Percentiles rank a stretch among this genome's conserved stretches.
Evolutionary conservation across 1,284 basidiomycete genomes (phyloP).

Genomic region (Blastosporella zonata): DNA sequence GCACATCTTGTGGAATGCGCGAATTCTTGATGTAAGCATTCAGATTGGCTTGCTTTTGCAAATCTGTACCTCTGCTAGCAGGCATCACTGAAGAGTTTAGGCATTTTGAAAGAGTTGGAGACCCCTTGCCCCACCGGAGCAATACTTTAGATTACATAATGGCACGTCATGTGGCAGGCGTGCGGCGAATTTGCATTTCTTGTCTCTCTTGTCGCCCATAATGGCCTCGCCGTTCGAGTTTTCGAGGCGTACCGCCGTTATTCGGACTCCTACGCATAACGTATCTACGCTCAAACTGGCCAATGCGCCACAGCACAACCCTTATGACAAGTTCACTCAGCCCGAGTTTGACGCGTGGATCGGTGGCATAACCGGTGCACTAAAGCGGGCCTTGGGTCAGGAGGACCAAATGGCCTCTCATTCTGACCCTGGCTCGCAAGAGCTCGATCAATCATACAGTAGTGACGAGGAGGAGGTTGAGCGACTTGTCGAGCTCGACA

Average conservation of each 20-base stretch:
- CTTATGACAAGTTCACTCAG: conserved; percentile 67
- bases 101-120: background rate
- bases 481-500: conserved; percentile 19
- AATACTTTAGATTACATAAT: conserved; percentile 7
- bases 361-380: conserved; percentile 52
- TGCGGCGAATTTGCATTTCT: conserved; percentile 10
- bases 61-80: background rate
- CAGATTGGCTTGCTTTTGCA: conserved; percentile 28
- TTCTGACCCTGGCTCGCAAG: conserved; percentile 5
- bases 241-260: conserved; percentile 10
- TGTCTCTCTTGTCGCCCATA: conserved; percentile 5
- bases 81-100: conserved; percentile 5
- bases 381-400: conserved; percentile 53
- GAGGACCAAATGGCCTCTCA: conserved; percentile 27
- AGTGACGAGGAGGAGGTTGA: conserved; percentile 19
- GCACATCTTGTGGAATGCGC: conserved; percentile 40
- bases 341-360: conserved; percentile 68
- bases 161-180: conserved; percentile 6
- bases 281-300: conserved; percentile 16
- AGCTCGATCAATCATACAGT: conserved; percentile 14
- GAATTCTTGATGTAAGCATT: conserved; percentile 52
- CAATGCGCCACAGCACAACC: conserved; percentile 56
- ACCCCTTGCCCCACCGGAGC: no score
- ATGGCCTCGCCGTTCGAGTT: conserved; percentile 18
- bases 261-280: conserved; percentile 11